Conservation (phyloP, 805 yeast species). For the Komagataella ulmi region DNA sequence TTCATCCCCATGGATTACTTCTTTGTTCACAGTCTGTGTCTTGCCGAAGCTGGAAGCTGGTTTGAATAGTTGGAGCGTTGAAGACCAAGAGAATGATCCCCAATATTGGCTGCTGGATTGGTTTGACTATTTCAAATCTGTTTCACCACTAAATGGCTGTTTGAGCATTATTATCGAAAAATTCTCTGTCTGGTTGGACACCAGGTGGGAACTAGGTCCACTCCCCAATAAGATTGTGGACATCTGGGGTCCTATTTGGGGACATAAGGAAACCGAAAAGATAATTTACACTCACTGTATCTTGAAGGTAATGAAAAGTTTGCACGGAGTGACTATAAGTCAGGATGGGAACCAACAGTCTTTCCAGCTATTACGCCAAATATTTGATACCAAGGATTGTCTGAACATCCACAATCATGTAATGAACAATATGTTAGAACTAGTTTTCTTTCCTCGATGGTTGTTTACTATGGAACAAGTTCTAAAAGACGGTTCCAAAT, state of each 20-base stretch:
- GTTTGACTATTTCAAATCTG: constrained; percentile 7
- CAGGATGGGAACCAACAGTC: background rate
- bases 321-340: background rate
- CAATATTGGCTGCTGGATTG: constrained; percentile 13
- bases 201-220: background rate
- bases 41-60: constrained; percentile 22
- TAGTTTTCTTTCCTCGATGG: background rate
- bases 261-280: background rate
- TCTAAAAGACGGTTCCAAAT: background rate
- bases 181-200: background rate
- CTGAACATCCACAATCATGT: background rate
- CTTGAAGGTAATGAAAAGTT: background rate
- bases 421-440: background rate
- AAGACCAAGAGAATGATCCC: background rate
- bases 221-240: background rate
- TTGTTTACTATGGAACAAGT: background rate
- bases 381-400: background rate
- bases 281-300: background rate
- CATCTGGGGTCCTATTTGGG: background rate
- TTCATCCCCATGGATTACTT: constrained; percentile 14
- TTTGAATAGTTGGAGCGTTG: constrained; percentile 22
- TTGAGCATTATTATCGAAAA: background rate
- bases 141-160: background rate
- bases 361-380: background rate
- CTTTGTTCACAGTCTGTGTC: constrained; percentile 17